Evolutionary conservation across 1,139 yeast genomes (phyloP).

Genomic region (Waltiozyma sp.): DNA sequence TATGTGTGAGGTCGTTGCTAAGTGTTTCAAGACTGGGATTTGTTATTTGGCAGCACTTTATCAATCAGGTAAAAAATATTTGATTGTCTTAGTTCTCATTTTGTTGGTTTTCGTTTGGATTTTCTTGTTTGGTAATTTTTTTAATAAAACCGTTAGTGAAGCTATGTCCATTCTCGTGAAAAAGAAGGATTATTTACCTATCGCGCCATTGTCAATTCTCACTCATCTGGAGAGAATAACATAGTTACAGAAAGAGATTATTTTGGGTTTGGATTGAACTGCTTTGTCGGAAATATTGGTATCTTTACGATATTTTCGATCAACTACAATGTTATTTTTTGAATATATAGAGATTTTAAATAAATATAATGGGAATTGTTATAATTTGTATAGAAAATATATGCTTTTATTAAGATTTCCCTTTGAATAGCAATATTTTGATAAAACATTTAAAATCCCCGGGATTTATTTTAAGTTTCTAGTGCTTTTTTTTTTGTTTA

Average conservation of each 20-base stretch:
- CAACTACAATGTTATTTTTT: slow-evolving; percentile 13
- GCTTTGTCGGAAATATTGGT: slow-evolving; percentile 5
- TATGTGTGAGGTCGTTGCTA: slow-evolving; percentile 5
- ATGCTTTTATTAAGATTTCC: too few species aligned
- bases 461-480: too few species aligned
- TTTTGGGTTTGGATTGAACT: slow-evolving; percentile 6
- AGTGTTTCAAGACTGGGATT: slow-evolving; percentile 34
- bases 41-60: slow-evolving; percentile 72
- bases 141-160: not conserved
- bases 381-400: too few species aligned
- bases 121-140: not conserved
- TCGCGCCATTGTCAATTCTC: not conserved
- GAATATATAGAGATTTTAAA: not conserved
- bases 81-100: not conserved
- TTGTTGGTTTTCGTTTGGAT: not conserved
- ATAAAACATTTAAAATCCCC: too few species aligned
- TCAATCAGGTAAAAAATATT: slow-evolving; percentile 24
- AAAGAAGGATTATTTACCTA: not conserved
- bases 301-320: slow-evolving; percentile 10
- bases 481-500: too few species aligned
- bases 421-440: too few species aligned
- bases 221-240: not conserved
- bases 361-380: too few species aligned
- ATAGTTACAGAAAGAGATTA: slow-evolving; percentile 5
- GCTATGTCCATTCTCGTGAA: not conserved